Percentiles rank a stretch among this genome's conserved stretches.
Conservation (phyloP, 116 monocot species). For the Zostera marina region DNA sequence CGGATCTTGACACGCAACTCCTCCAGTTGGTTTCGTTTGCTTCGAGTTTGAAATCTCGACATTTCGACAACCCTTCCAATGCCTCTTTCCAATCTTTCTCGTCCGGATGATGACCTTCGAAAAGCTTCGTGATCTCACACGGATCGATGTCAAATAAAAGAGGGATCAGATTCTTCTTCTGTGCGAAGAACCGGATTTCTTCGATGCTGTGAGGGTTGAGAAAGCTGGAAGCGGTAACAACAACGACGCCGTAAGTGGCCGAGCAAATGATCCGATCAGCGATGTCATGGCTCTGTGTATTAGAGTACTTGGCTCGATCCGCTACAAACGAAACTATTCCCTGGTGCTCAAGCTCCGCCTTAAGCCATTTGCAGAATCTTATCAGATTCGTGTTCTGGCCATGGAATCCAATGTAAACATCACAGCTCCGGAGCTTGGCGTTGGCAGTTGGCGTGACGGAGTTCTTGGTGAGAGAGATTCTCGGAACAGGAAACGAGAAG, state of each 20-base stretch:
- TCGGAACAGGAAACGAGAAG: slow-evolving; percentile 77
- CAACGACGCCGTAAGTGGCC: slow-evolving; percentile 44
- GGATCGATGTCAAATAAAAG: slow-evolving; percentile 48
- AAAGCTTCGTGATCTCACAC: slow-evolving; percentile 32
- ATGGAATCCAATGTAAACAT: slow-evolving; percentile 86
- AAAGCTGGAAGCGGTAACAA: slow-evolving; percentile 42
- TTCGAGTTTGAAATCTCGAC: slow-evolving; percentile 53
- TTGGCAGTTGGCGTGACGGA: slow-evolving; percentile 47
- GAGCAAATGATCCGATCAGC: slow-evolving; percentile 89
- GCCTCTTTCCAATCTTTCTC: slow-evolving; percentile 65
- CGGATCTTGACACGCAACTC: slow-evolving; percentile 34
- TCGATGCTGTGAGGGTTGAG: slow-evolving; percentile 53
- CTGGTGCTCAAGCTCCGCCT: slow-evolving; percentile 76
- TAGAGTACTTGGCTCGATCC: slow-evolving; percentile 69
- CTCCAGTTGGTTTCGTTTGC: slow-evolving; percentile 74
- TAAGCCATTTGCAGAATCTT: slow-evolving; percentile 87
- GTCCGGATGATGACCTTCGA: slow-evolving; percentile 32
- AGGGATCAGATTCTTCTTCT: slow-evolving; percentile 85
- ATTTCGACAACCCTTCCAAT: slow-evolving; percentile 35
- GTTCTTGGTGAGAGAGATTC: slow-evolving; percentile 53
- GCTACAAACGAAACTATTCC: slow-evolving; percentile 80
- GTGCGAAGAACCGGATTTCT: slow-evolving; percentile 80
- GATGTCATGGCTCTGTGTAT: slow-evolving; percentile 77
- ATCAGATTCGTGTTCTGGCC: slow-evolving; percentile 46
- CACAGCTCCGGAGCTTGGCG: slow-evolving; percentile 73